Evolutionary conservation across 306 rosid genomes (phyloP).

Genomic region (Prunus fruticosa): DNA sequence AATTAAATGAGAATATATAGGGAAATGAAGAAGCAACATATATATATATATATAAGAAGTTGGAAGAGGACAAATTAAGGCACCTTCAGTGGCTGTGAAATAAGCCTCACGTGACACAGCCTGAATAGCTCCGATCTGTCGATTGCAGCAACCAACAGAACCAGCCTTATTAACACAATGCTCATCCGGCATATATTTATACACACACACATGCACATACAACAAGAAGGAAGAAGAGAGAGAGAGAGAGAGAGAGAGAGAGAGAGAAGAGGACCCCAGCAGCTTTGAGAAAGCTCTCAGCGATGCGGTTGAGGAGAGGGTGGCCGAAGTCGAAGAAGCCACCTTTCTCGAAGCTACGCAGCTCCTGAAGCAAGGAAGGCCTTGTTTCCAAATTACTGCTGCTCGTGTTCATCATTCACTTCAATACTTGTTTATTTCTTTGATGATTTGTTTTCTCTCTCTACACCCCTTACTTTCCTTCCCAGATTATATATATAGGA

Average conservation of each 20-base stretch:
- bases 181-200: background rate
- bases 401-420: slow-evolving; percentile 19
- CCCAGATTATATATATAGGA: too few species aligned
- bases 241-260: background rate
- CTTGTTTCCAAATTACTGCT: slow-evolving; percentile 38
- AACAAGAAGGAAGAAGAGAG: too few species aligned
- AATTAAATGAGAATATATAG: too few species aligned
- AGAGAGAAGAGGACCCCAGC: slow-evolving; percentile 49
- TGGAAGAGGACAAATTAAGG: background rate
- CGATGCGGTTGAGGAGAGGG: slow-evolving; percentile 88
- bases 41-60: background rate
- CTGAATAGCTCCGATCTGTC: slow-evolving; percentile 82
- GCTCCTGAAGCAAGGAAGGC: slow-evolving; percentile 53
- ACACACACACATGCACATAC: background rate
- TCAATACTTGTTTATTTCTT: background rate
- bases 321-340: slow-evolving; percentile 77
- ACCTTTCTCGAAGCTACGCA: slow-evolving; percentile 48
- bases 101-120: slow-evolving; percentile 80
- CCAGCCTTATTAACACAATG: background rate
- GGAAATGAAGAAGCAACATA: background rate
- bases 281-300: slow-evolving; percentile 73
- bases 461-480: too few species aligned
- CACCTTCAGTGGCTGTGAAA: slow-evolving; percentile 68
- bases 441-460: too few species aligned
- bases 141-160: background rate